A percentile compares a stretch with the other conserved stretches of the same genome.
Evolutionary conservation across 768 basidiomycete species (phyloP).

Genomic region (Clitopilus hobsonii): DNA sequence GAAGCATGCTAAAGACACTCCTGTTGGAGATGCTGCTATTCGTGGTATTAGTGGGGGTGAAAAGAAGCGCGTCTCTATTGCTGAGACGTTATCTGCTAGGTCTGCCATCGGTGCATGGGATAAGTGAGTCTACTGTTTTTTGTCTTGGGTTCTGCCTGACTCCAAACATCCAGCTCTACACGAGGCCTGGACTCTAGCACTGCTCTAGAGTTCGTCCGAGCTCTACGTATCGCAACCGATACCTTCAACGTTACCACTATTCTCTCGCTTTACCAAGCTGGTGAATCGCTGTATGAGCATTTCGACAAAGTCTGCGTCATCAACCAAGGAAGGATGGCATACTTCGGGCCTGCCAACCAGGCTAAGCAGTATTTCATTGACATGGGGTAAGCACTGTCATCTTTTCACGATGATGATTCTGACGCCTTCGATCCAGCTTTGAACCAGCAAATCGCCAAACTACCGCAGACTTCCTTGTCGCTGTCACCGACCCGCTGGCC

Average conservation of each 20-base stretch:
- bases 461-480: constrained; percentile 60
- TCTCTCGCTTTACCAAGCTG: constrained; percentile 84
- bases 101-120: constrained; percentile 43
- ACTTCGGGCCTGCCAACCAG: constrained; percentile 62
- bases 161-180: constrained; percentile 46
- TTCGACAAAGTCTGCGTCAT: constrained; percentile 85
- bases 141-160: neutral
- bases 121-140: constrained; percentile 9
- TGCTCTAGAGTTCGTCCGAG: constrained; percentile 67
- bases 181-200: constrained; percentile 65
- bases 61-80: constrained; percentile 56
- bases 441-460: constrained; percentile 60
- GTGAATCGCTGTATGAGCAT: constrained; percentile 55
- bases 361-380: constrained; percentile 71
- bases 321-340: constrained; percentile 69
- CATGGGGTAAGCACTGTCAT: constrained; percentile 36
- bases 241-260: constrained; percentile 52
- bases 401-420: neutral
- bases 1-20: constrained; percentile 59
- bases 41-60: constrained; percentile 56
- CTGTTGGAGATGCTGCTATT: constrained; percentile 61
- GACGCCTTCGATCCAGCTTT: constrained; percentile 28
- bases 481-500: constrained; percentile 56
- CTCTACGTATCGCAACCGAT: constrained; percentile 62
- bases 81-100: constrained; percentile 57